Evolutionary conservation across 495 filamentous ascomycete genomes (phyloP).

Genomic region (Xylaria palmicola): DNA sequence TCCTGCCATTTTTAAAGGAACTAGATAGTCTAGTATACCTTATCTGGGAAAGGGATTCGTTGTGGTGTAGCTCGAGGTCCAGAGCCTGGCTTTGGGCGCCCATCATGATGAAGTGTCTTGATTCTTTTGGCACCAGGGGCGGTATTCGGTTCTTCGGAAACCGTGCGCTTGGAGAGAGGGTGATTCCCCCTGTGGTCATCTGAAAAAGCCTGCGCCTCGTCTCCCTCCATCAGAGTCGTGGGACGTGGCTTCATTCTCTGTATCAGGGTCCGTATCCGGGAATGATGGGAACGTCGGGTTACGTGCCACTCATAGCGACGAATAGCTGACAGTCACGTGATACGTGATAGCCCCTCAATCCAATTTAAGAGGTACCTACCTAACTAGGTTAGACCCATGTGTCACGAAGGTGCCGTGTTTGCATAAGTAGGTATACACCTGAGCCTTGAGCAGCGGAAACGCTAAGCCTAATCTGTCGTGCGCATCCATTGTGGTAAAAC

Average conservation of each 20-base stretch:
- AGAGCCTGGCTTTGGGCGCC: background rate
- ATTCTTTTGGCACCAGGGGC: constrained; percentile 21
- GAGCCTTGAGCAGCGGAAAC: too few species aligned
- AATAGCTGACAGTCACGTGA: background rate
- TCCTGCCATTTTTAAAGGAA: background rate
- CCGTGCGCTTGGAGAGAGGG: constrained; percentile 16
- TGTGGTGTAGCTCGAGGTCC: background rate
- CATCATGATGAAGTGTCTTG: constrained; percentile 18
- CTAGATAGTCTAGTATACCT: constrained; percentile 43
- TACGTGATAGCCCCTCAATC: background rate
- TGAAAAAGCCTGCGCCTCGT: background rate
- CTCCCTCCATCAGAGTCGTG: background rate
- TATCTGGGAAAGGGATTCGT: constrained; percentile 66
- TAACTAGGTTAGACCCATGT: background rate
- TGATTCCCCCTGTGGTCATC: background rate
- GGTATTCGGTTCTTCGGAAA: constrained; percentile 18
- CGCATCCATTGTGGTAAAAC: too few species aligned
- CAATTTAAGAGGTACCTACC: too few species aligned
- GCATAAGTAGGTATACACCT: too few species aligned
- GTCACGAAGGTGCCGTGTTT: too few species aligned
- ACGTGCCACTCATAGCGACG: background rate
- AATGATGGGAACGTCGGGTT: background rate
- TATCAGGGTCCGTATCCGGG: too few species aligned
- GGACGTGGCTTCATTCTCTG: background rate
- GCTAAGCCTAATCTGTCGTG: too few species aligned